A percentile compares a stretch with the other conserved stretches of the same genome.
Conservation (phyloP, 345 rosid genomes). For the Camelina laxa region DNA sequence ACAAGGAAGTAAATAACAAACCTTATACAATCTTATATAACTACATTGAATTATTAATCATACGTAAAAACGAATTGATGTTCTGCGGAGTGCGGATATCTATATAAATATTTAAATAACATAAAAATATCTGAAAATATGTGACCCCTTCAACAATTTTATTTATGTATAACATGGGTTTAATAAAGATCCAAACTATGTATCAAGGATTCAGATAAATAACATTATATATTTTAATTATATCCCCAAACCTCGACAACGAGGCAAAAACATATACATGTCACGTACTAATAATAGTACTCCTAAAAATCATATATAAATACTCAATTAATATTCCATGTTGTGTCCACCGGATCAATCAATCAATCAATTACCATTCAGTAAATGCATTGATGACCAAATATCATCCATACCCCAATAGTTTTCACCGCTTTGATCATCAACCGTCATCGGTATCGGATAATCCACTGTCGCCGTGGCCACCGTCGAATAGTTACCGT, state of each 20-base stretch:
- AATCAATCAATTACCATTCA: slow-evolving; percentile 49
- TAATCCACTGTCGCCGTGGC: slow-evolving; percentile 34
- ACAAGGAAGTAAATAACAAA: neutral
- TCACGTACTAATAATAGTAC: slow-evolving; percentile 36
- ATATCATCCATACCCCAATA: slow-evolving; percentile 93
- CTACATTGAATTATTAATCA: neutral
- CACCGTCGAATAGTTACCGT: slow-evolving; percentile 31
- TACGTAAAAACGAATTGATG: neutral
- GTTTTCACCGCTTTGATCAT: slow-evolving; percentile 57
- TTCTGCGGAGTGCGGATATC: slow-evolving; percentile 17
- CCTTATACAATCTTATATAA: neutral
- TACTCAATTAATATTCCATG: slow-evolving; percentile 35
- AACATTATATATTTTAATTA: slow-evolving; percentile 9
- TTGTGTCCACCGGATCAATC: neutral
- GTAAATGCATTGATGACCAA: slow-evolving; percentile 75
- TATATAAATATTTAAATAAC: no score
- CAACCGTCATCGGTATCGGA: slow-evolving; percentile 33
- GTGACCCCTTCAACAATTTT: slow-evolving; percentile 28
- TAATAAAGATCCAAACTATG: slow-evolving; percentile 13
- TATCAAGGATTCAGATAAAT: slow-evolving; percentile 29
- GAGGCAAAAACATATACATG: slow-evolving; percentile 49
- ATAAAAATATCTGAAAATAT: neutral
- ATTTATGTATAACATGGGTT: slow-evolving; percentile 36
- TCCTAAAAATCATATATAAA: slow-evolving; percentile 37
- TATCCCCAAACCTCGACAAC: slow-evolving; percentile 43